phyloP scores from a whole-genome alignment of 306 rosid genomes.

The Vigna unguiculata region DNA sequence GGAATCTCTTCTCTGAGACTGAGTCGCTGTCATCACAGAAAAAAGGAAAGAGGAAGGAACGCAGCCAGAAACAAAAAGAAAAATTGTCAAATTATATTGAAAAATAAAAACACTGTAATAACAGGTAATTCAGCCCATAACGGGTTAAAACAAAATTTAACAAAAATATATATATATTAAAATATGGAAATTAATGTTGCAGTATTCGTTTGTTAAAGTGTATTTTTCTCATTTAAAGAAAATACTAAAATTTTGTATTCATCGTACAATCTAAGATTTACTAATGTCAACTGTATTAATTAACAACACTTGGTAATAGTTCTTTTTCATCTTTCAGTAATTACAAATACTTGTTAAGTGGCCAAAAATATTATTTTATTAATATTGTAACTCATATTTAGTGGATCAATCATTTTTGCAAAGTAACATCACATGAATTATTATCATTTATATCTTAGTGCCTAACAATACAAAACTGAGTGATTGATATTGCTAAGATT shows the following conservation, averaged over 20 bases:
- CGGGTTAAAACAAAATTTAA: no score
- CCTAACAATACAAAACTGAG: not conserved
- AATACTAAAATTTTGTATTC: no score
- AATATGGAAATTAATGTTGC: not conserved
- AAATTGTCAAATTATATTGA: not conserved
- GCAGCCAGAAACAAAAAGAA: not conserved
- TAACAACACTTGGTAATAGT: no score
- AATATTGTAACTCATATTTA: not conserved
- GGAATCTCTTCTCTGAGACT: not conserved
- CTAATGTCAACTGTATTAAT: no score
- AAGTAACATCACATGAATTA: not conserved
- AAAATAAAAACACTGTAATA: not conserved
- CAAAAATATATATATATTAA: no score
- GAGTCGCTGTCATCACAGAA: not conserved
- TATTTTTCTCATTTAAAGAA: not conserved
- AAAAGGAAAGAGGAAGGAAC: constrained; percentile 24
- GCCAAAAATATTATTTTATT: not conserved
- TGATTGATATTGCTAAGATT: not conserved
- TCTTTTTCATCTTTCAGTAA: no score
- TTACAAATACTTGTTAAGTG: not conserved
- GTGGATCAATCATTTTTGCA: not conserved
- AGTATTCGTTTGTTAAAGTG: not conserved
- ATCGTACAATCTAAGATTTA: no score
- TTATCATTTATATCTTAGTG: not conserved
- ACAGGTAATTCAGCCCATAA: not conserved